A percentile compares a stretch with the other conserved stretches of the same genome.
Evolutionary conservation across 2,329 filamentous ascomycete species (phyloP).

Genomic region (Fusarium gaditjirri): DNA sequence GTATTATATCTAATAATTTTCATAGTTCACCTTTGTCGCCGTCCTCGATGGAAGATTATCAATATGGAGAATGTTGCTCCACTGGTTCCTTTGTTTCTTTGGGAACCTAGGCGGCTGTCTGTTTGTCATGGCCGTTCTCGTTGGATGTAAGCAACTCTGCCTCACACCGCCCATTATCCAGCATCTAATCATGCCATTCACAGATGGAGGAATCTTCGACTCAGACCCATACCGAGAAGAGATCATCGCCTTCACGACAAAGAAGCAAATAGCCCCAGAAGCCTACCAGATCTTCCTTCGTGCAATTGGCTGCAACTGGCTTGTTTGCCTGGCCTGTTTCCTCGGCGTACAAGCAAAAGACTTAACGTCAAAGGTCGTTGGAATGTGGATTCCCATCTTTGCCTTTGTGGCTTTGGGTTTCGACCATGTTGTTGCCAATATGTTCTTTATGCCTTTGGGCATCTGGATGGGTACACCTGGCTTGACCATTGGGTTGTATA

Average conservation of each 20-base stretch:
- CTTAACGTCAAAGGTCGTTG: conserved; percentile 63
- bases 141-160: conserved; percentile 47
- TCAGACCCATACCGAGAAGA: conserved; percentile 55
- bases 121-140: conserved; percentile 59
- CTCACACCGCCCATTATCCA: rapidly evolving
- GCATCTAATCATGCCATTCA: neutral
- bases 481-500: conserved; percentile 60
- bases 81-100: conserved; percentile 59
- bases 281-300: conserved; percentile 65
- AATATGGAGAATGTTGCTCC: conserved; percentile 39
- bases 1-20: neutral
- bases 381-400: conserved; percentile 67
- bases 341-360: conserved; percentile 59
- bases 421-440: conserved; percentile 68
- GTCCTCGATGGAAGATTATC: conserved; percentile 36
- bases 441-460: conserved; percentile 63
- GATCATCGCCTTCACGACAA: conserved; percentile 58
- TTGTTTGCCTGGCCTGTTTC: conserved; percentile 65
- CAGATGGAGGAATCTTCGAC: conserved; percentile 57
- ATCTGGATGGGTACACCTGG: conserved; percentile 60
- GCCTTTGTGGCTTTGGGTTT: conserved; percentile 64
- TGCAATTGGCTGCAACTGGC: conserved; percentile 67
- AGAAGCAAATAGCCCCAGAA: conserved; percentile 59
- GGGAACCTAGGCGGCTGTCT: conserved; percentile 60
- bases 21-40: conserved; percentile 38